Percentiles rank a stretch among this genome's conserved stretches.
phyloP scores from a whole-genome alignment of 2,329 filamentous ascomycete species.

The Teratosphaeriaceae sp. region DNA sequence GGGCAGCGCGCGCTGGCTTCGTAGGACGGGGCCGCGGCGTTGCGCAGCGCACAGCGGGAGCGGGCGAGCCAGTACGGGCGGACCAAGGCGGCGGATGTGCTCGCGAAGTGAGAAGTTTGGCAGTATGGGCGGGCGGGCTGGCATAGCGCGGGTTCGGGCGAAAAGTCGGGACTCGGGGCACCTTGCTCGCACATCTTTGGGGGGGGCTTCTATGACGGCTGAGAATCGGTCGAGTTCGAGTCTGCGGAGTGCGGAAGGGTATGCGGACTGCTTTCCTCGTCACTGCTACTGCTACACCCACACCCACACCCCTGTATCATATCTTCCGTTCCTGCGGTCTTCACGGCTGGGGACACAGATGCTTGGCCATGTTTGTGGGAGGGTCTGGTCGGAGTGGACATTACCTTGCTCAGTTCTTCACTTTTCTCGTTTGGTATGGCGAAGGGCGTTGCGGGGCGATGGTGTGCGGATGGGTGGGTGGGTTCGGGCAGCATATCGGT shows the following conservation, averaged over 20 bases:
- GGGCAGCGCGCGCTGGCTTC: constrained; percentile 43
- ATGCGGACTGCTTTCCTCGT: constrained; percentile 1
- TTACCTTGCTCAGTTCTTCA: background rate
- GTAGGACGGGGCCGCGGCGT: constrained; percentile 20
- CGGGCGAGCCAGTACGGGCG: background rate
- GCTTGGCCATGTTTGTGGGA: background rate
- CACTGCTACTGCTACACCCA: background rate
- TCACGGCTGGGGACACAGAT: background rate
- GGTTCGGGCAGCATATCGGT: background rate
- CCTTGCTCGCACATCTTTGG: background rate
- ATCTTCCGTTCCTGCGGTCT: background rate
- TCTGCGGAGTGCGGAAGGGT: background rate
- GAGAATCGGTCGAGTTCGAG: background rate
- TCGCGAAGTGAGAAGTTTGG: background rate
- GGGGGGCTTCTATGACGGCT: background rate
- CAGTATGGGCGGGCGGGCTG: too few species aligned
- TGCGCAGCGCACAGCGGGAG: background rate
- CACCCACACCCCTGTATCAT: constrained; percentile 1
- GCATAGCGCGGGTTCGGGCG: constrained; percentile 1
- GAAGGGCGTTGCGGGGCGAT: background rate
- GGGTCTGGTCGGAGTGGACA: too few species aligned
- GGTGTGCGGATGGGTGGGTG: background rate
- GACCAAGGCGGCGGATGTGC: background rate
- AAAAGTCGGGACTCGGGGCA: background rate
- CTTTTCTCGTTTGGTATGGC: background rate